A percentile compares a stretch with the other conserved stretches of the same genome.
These are phyloP conservation scores for Kingdonia uniflora DNA, from an alignment of 164 flowering plant species.

Conservation along the genomic window DNA sequence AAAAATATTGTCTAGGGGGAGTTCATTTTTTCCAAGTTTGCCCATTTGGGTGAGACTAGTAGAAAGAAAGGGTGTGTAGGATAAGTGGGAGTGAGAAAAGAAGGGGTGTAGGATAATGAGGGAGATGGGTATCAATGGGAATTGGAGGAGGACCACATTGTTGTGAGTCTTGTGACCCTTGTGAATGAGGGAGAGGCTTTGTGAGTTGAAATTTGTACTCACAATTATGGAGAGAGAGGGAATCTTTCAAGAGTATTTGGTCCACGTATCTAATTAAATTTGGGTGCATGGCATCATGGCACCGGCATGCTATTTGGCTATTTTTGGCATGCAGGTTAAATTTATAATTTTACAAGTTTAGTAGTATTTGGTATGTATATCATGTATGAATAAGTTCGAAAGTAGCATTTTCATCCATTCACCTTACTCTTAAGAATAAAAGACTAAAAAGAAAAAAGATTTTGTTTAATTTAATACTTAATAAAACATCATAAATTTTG, in stretches of 20 bases:
- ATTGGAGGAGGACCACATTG: constrained; percentile 29
- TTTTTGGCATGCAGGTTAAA: too few species aligned
- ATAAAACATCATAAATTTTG: too few species aligned
- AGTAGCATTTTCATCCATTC: too few species aligned
- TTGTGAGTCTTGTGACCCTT: neutral
- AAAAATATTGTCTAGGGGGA: neutral
- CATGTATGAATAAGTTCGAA: too few species aligned
- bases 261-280: too few species aligned
- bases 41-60: neutral
- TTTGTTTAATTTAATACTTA: too few species aligned
- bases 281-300: too few species aligned
- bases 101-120: constrained; percentile 22
- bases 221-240: constrained; percentile 3
- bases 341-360: too few species aligned
- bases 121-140: constrained; percentile 13
- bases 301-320: too few species aligned
- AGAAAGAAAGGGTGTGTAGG: constrained; percentile 10
- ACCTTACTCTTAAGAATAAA: too few species aligned
- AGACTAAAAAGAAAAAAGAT: too few species aligned
- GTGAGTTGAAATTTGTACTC: neutral
- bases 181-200: neutral
- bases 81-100: constrained; percentile 14
- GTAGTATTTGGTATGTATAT: too few species aligned
- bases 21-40: neutral
- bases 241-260: neutral